Conservation (phyloP, 441 rosid genomes). For the Kokia cookei region DNA sequence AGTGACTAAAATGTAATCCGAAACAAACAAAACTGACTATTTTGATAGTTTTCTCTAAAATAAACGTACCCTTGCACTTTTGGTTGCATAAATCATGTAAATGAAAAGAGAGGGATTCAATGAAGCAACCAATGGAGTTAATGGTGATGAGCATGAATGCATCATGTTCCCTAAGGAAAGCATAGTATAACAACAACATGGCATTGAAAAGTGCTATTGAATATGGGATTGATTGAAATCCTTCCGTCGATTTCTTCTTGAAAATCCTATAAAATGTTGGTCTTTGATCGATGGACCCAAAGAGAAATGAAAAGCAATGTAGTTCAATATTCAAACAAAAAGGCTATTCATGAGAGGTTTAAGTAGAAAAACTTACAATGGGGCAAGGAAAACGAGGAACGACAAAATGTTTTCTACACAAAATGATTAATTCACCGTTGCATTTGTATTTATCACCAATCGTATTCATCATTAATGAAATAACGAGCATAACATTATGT, state of each 20-base stretch:
- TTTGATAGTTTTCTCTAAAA: no score
- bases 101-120: constrained; percentile 34
- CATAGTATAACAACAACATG: constrained; percentile 42
- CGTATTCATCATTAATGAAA: no score
- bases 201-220: constrained; percentile 47
- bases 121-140: constrained; percentile 31
- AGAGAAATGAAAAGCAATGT: background rate
- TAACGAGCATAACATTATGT: no score
- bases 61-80: constrained; percentile 20
- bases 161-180: constrained; percentile 24
- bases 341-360: background rate
- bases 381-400: constrained; percentile 36
- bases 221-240: constrained; percentile 48
- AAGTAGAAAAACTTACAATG: constrained; percentile 25
- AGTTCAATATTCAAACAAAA: background rate
- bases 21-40: no score
- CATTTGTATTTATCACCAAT: no score
- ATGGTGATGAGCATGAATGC: constrained; percentile 34
- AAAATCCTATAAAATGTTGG: constrained; percentile 39
- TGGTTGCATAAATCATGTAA: constrained; percentile 39
- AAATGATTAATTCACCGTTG: background rate
- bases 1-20: no score
- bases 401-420: constrained; percentile 37
- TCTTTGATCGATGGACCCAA: constrained; percentile 11
- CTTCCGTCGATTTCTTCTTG: constrained; percentile 47